Conservation (phyloP, 257 asterid genomes). For the Buddleja alternifolia region DNA sequence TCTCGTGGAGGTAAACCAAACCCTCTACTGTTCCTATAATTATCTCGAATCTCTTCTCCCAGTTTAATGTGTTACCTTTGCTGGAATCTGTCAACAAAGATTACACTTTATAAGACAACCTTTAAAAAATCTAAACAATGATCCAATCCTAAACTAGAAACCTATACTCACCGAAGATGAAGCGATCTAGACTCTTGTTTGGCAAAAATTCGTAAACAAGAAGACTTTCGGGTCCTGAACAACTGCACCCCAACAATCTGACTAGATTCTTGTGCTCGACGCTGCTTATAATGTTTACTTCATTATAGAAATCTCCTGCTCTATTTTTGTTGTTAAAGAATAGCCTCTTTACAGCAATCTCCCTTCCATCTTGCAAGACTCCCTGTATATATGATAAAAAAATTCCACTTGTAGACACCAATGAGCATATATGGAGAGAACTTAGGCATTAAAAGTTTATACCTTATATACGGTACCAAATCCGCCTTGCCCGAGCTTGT, state of each 20-base stretch:
- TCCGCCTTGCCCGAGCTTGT: conserved; percentile 97
- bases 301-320: conserved; percentile 91
- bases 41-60: conserved; percentile 72
- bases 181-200: conserved; percentile 80
- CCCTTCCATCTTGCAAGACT: conserved; percentile 85
- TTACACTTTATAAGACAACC: background rate
- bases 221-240: conserved; percentile 91
- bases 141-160: conserved; percentile 12
- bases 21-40: conserved; percentile 80
- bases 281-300: conserved; percentile 86
- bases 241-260: conserved; percentile 85
- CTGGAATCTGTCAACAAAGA: conserved; percentile 50
- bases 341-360: conserved; percentile 91
- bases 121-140: background rate
- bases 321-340: conserved; percentile 87
- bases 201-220: conserved; percentile 79
- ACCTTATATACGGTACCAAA: conserved; percentile 94
- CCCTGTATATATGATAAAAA: conserved; percentile 49
- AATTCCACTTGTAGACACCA: background rate
- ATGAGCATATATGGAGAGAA: too few relatives aligned
- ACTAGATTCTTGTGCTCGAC: conserved; percentile 90
- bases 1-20: conserved; percentile 77
- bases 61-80: conserved; percentile 61
- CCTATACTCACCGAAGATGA: conserved; percentile 78
- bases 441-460: background rate